phyloP scores from a whole-genome alignment of 164 flowering plant genomes.

The Echeveria elegans region DNA sequence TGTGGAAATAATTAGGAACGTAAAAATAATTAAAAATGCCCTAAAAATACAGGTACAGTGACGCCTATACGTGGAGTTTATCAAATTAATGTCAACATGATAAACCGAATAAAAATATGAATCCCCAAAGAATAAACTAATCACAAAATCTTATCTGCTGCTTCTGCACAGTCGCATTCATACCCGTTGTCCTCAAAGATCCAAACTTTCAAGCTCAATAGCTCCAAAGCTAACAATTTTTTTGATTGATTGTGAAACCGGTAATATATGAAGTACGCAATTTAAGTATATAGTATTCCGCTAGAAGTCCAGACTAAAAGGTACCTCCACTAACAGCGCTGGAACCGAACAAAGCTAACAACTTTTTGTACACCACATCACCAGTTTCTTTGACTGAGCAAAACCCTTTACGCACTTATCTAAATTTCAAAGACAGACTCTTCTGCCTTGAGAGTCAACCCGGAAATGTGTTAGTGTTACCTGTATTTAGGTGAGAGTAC shows the following conservation, averaged over 20 bases:
- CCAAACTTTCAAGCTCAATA: background rate
- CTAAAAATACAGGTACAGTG: too few relatives aligned
- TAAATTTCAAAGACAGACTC: background rate
- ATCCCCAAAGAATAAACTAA: background rate
- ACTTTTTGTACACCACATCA: background rate
- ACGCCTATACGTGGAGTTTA: too few relatives aligned
- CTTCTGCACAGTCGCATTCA: background rate
- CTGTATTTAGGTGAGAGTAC: constrained; percentile 7
- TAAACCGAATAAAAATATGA: background rate
- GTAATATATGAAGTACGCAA: too few relatives aligned
- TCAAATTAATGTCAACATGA: too few relatives aligned
- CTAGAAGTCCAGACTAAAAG: too few relatives aligned
- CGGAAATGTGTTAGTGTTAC: background rate
- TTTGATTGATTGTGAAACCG: too few relatives aligned
- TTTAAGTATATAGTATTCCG: too few relatives aligned
- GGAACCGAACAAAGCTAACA: background rate
- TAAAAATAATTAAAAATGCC: too few relatives aligned
- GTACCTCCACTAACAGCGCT: too few relatives aligned
- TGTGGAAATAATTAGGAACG: too few relatives aligned
- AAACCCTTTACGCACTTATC: background rate
- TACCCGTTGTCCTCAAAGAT: background rate
- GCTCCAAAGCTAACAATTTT: too few relatives aligned
- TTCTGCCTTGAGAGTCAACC: constrained; percentile 2
- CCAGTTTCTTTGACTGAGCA: background rate
- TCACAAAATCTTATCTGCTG: background rate